These are phyloP conservation scores for Pleurotus tuber-regium DNA, from an alignment of 768 basidiomycete genomes.

Conservation along the genomic window DNA sequence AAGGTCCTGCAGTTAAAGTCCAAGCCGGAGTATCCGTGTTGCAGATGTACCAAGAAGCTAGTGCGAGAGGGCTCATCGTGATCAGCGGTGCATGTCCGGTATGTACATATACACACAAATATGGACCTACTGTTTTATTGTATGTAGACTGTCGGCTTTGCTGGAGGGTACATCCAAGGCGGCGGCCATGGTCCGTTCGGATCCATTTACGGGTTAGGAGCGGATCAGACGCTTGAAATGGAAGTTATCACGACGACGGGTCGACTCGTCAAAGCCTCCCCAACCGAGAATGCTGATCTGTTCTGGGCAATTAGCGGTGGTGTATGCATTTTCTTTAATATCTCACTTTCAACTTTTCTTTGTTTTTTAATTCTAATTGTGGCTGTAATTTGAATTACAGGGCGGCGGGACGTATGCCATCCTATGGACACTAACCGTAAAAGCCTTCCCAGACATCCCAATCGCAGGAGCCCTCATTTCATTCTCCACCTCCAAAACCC, in stretches of 20 bases:
- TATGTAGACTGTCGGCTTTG: conserved; percentile 28
- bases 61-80: background rate
- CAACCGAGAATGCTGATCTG: conserved; percentile 35
- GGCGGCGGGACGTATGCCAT: background rate
- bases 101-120: background rate
- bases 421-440: background rate
- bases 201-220: conserved; percentile 28
- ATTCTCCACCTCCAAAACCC: background rate
- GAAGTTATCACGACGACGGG: conserved; percentile 43
- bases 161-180: conserved; percentile 37
- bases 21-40: background rate
- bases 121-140: background rate
- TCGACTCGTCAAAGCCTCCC: conserved; percentile 31
- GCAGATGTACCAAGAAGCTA: background rate
- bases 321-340: conserved; percentile 23
- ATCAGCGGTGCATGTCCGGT: background rate
- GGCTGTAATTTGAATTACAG: conserved; percentile 19
- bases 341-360: no score
- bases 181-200: conserved; percentile 32
- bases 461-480: background rate
- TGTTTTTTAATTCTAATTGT: no score
- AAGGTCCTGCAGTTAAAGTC: background rate
- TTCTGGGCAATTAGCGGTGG: conserved; percentile 46
- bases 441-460: background rate
- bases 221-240: conserved; percentile 30